Evolutionary conservation across 371 early-diverging fungal genomes (phyloP), one percentile per base, ranked within the genome.

Genomic region (Batrachochytrium dendrobatidis): DNA sequence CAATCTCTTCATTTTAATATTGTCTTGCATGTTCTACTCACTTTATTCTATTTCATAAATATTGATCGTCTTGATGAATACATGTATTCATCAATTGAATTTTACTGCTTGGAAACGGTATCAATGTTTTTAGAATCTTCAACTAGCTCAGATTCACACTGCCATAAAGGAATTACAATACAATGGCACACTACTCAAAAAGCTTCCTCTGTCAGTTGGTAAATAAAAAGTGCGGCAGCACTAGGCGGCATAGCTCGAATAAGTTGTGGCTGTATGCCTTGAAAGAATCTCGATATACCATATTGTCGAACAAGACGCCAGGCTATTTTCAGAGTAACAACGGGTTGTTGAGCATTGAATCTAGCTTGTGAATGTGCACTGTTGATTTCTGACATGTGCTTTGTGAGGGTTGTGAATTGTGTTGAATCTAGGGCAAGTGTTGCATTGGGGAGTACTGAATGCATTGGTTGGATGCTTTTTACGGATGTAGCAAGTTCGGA

Each of bases 171-270:
- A n/a, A n/a, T n/a, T n/a, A n/a, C n/a, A n/a, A n/a, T n/a, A n/a
- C n/a, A n/a, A n/a, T n/a, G n/a, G n/a, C n/a, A n/a, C n/a, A n/a
- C n/a, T n/a, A n/a, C n/a, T n/a, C n/a, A n/a, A n/a, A n/a, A n/a
- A n/a, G n/a, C n/a, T n/a, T 56, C 53, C 20, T 63, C 65, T 32
- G 69, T 65, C 1, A 75, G 34, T 56, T 76, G 73, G 58, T 67
- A 76, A 4, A 68, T 70, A 43, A 76, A 64, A 34, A 76, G 58
- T n/a, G 65, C 76, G 15, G 70, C 48, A 0, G 76, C 73, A 39
- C 67, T 63, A 17, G 76, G 71, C 22, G 76, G 76, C 66, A 69
- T 68, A 12, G 65, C 73, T 50, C 71, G 59, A 0, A 71, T 62
- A 54, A 72, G 61, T 53, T 70, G 70, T 6, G 68, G 62, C 17